Evolutionary conservation across 75 land plant species (phyloP).

Genomic region (Pseudotsuga menziesii): DNA sequence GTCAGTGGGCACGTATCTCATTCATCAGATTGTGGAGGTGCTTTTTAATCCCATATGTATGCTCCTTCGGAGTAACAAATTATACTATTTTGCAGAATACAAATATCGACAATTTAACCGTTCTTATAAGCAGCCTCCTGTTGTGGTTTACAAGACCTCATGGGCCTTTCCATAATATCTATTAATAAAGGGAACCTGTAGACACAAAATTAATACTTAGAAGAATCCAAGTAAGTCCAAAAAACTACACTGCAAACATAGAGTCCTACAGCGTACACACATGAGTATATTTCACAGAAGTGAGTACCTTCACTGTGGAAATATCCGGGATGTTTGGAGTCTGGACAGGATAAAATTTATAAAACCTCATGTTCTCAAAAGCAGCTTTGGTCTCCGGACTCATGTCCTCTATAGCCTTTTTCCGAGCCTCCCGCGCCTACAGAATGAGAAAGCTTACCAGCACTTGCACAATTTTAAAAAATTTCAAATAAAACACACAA

Average conservation of each 20-base stretch:
- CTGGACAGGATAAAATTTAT: conserved; percentile 87
- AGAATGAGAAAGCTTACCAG: neutral
- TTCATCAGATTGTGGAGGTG: no score
- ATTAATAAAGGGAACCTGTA: conserved; percentile 81
- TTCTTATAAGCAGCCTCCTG: no score
- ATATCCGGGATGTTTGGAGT: conserved; percentile 79
- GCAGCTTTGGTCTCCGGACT: conserved; percentile 58
- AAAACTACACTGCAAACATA: no score
- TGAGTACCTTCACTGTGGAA: conserved; percentile 61
- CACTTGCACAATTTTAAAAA: neutral
- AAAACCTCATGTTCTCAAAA: conserved; percentile 76
- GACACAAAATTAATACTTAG: neutral
- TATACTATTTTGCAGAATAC: no score
- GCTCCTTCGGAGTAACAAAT: no score
- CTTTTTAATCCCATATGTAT: no score
- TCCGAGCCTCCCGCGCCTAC: conserved; percentile 76
- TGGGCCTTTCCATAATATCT: conserved; percentile 95
- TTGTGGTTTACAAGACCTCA: conserved; percentile 21
- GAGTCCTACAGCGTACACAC: no score
- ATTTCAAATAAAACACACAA: no score
- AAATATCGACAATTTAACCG: no score
- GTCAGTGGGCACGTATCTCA: no score
- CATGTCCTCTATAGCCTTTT: conserved; percentile 82
- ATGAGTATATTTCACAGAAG: no score
- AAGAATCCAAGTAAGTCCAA: no score